A percentile compares a stretch with the other conserved stretches of the same genome.
phyloP scores from a whole-genome alignment of 2,329 filamentous ascomycete species.

The Chaetomium sp. region DNA sequence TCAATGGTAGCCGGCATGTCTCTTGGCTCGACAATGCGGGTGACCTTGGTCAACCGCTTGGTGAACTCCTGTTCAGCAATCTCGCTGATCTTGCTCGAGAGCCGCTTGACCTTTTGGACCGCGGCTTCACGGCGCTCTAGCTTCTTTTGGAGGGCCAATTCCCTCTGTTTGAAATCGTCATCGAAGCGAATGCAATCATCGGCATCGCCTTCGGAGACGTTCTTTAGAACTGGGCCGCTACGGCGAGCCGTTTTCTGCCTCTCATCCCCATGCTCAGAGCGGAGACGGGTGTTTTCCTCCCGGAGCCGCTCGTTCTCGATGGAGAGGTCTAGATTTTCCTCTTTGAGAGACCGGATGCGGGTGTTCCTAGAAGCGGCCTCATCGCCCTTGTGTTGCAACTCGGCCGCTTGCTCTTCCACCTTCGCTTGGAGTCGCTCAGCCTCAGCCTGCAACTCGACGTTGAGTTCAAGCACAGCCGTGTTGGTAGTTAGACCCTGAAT shows the following conservation, averaged over 20 bases:
- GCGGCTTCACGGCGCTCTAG: slow-evolving; percentile 27
- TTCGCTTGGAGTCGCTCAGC: slow-evolving; percentile 20
- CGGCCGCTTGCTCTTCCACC: slow-evolving; percentile 17
- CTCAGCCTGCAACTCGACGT: slow-evolving; percentile 24
- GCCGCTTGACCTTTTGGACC: slow-evolving; percentile 25
- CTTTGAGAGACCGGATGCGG: slow-evolving; percentile 21
- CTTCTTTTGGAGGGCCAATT: slow-evolving; percentile 24
- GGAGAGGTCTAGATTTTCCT: slow-evolving; percentile 23
- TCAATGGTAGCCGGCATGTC: slow-evolving; percentile 20
- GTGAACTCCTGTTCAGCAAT: slow-evolving; percentile 25
- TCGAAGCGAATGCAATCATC: slow-evolving; percentile 23
- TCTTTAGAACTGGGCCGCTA: slow-evolving; percentile 21
- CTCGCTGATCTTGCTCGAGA: slow-evolving; percentile 23
- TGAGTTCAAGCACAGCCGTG: slow-evolving; percentile 23
- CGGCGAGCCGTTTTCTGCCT: slow-evolving; percentile 21
- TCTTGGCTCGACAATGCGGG: slow-evolving; percentile 30
- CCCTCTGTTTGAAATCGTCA: slow-evolving; percentile 21
- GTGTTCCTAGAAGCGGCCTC: slow-evolving; percentile 21
- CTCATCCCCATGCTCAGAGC: slow-evolving; percentile 39
- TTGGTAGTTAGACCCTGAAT: slow-evolving; percentile 23
- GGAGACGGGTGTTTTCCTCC: slow-evolving; percentile 42
- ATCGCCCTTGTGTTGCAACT: slow-evolving; percentile 19
- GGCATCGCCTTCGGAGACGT: slow-evolving; percentile 17
- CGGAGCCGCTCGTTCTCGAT: slow-evolving; percentile 24
- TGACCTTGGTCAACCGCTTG: slow-evolving; percentile 27